Evolutionary conservation across 768 basidiomycete species (phyloP).

Genomic region (Tephrocybe sp.): DNA sequence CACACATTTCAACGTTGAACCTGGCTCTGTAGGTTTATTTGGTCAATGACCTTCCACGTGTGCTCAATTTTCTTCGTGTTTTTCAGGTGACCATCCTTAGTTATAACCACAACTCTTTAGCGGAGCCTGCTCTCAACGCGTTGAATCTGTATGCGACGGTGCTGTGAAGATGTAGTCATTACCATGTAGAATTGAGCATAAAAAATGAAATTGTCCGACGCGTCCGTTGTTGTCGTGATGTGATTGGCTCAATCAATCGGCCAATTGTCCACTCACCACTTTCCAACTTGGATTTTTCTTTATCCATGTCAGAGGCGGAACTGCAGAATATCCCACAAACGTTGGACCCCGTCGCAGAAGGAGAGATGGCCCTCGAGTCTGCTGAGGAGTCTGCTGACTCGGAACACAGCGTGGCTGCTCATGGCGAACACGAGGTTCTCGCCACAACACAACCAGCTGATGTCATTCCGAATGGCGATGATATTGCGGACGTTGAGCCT

Average conservation of each 20-base stretch:
- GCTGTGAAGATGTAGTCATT: conserved; percentile 4
- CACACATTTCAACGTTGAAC: conserved; percentile 81
- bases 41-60: not conserved
- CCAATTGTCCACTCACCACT: not conserved
- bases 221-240: conserved; percentile 31
- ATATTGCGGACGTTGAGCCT: conserved; percentile 16
- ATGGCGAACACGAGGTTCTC: conserved; percentile 26
- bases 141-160: conserved; percentile 63
- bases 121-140: conserved; percentile 74
- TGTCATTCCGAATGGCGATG: conserved; percentile 10
- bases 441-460: conserved; percentile 18
- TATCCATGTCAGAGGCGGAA: conserved; percentile 28
- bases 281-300: conserved; percentile 8
- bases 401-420: conserved; percentile 20
- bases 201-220: conserved; percentile 19
- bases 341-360: conserved; percentile 17
- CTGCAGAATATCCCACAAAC: conserved; percentile 14
- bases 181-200: not conserved
- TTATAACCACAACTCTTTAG: conserved; percentile 79
- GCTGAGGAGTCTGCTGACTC: conserved; percentile 18
- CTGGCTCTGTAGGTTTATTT: conserved; percentile 61
- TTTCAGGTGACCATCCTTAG: conserved; percentile 71
- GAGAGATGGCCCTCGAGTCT: conserved; percentile 9
- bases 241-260: conserved; percentile 21
- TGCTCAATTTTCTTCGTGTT: conserved; percentile 3